phyloP scores from a whole-genome alignment of 805 yeast genomes.

The Saturnispora galanensis region DNA sequence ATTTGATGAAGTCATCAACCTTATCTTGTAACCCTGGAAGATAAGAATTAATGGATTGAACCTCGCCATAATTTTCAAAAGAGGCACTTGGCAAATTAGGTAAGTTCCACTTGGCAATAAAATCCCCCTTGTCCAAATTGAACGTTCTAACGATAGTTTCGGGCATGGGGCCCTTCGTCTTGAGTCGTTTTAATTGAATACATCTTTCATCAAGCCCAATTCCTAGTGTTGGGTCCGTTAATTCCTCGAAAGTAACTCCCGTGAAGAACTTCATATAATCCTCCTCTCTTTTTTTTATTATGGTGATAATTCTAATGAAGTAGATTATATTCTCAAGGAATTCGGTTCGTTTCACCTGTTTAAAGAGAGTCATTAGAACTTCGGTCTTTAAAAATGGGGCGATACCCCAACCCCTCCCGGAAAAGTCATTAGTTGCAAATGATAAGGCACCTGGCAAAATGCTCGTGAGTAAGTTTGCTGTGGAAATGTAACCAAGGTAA shows the following conservation, averaged over 20 bases:
- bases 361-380: slow-evolving; percentile 3
- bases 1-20: slow-evolving; percentile 1
- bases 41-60: background rate
- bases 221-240: slow-evolving; percentile 4
- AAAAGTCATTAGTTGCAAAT: slow-evolving; percentile 8
- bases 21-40: slow-evolving; percentile 1
- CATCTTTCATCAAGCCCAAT: slow-evolving; percentile 3
- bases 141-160: slow-evolving; percentile 5
- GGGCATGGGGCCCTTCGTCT: background rate
- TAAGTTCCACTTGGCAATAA: slow-evolving; percentile 6
- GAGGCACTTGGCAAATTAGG: background rate
- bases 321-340: slow-evolving; percentile 5
- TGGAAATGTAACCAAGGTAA: slow-evolving; percentile 2
- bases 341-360: background rate
- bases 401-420: slow-evolving; percentile 3
- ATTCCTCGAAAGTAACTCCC: background rate
- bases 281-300: slow-evolving; percentile 1
- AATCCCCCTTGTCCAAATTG: slow-evolving; percentile 6
- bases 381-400: background rate
- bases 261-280: slow-evolving; percentile 1
- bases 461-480: slow-evolving; percentile 1
- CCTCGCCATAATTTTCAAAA: background rate
- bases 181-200: background rate
- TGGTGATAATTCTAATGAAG: slow-evolving; percentile 6
- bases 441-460: slow-evolving; percentile 8